phyloP scores from a whole-genome alignment of 2,329 filamentous ascomycete species.

The Passalora sequoiae region DNA sequence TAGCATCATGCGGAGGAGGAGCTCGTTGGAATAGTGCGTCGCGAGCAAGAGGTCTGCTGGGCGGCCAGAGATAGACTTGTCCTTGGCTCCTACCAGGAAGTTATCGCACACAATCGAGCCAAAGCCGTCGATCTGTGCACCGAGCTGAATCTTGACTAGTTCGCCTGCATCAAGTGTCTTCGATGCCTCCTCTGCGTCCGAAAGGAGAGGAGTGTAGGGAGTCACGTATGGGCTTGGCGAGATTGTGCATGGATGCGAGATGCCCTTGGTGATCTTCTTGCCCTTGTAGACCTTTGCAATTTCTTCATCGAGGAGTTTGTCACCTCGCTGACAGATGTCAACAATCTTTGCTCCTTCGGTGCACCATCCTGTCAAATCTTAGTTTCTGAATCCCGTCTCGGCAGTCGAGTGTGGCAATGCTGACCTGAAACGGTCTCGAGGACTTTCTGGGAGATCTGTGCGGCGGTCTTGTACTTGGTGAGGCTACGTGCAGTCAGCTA shows the following conservation, averaged over 20 bases:
- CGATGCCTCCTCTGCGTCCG: conserved; percentile 79
- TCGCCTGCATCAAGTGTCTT: conserved; percentile 77
- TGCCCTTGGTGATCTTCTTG: conserved; percentile 94
- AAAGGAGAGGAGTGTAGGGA: conserved; percentile 86
- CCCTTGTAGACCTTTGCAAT: conserved; percentile 94
- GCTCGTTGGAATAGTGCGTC: conserved; percentile 92
- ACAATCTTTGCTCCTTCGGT: conserved; percentile 87
- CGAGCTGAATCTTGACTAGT: conserved; percentile 95
- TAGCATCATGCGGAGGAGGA: conserved; percentile 83
- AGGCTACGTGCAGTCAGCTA: conserved; percentile 85
- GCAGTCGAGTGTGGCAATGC: conserved; percentile 21
- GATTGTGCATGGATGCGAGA: conserved; percentile 89
- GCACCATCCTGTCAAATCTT: conserved; percentile 52
- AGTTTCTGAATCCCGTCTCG: conserved; percentile 12
- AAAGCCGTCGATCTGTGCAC: conserved; percentile 96
- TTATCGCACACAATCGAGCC: conserved; percentile 95
- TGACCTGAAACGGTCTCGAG: conserved; percentile 72
- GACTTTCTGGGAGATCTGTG: conserved; percentile 91
- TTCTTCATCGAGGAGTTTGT: conserved; percentile 91
- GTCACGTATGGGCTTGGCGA: conserved; percentile 93
- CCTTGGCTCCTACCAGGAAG: conserved; percentile 60
- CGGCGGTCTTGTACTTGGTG: conserved; percentile 98
- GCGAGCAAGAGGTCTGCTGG: conserved; percentile 83
- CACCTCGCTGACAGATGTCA: conserved; percentile 89
- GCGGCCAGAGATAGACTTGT: conserved; percentile 58